Percentiles rank a stretch among this genome's conserved stretches.
Evolutionary conservation across 768 basidiomycete genomes (phyloP).

Genomic region (Lactarius evosmus): DNA sequence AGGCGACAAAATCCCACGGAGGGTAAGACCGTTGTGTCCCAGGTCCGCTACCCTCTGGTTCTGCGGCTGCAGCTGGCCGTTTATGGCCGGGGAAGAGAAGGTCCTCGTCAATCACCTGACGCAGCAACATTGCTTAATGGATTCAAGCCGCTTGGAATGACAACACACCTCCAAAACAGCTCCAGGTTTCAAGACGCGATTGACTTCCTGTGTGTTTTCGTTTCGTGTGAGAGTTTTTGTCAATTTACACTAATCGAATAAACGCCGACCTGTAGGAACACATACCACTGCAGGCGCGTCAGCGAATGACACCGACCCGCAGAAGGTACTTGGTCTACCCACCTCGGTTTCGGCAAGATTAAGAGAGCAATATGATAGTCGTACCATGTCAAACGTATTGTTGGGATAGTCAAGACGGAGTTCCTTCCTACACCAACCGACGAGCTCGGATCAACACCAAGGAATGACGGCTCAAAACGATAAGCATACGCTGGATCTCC

Average conservation of each 20-base stretch:
- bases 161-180: conserved; percentile 59
- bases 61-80: background rate
- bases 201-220: conserved; percentile 50
- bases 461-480: background rate
- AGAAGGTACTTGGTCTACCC: background rate
- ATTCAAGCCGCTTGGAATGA: background rate
- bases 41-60: background rate
- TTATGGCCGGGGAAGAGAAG: conserved; percentile 59
- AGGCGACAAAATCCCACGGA: background rate
- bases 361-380: conserved; percentile 24
- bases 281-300: conserved; percentile 21
- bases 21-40: background rate
- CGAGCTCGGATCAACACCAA: background rate
- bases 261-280: conserved; percentile 21
- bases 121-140: background rate
- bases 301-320: background rate
- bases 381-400: conserved; percentile 26
- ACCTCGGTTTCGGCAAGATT: conserved; percentile 27
- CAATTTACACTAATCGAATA: conserved; percentile 13
- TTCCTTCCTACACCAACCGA: background rate
- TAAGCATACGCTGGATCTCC: conserved; percentile 21
- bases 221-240: conserved; percentile 11
- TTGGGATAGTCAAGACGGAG: conserved; percentile 6
- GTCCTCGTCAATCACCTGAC: conserved; percentile 70
- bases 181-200: conserved; percentile 60